Percentiles rank a stretch among this genome's conserved stretches.
These are phyloP conservation scores for Agmasoma carcini DNA, from an alignment of 371 early-diverging fungal species.

Conservation along the genomic window DNA sequence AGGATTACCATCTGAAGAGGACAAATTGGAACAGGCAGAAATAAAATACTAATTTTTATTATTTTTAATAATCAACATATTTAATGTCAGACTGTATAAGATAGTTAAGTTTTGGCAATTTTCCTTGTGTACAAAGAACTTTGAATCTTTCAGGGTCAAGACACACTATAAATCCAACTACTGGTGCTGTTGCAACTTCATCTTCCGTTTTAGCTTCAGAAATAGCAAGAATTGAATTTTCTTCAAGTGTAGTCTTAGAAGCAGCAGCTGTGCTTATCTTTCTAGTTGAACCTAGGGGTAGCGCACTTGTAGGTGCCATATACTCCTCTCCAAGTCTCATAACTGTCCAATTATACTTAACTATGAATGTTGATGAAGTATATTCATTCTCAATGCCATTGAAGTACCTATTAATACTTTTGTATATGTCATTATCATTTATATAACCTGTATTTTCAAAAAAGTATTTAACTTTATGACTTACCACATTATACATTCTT, in stretches of 20 bases:
- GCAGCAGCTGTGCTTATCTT: constrained; percentile 37
- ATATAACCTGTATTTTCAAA: constrained; percentile 38
- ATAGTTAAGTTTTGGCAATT: constrained; percentile 36
- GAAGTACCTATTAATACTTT: constrained; percentile 49
- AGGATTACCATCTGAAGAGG: constrained; percentile 34
- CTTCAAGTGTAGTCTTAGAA: constrained; percentile 21
- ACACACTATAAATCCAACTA: constrained; percentile 48
- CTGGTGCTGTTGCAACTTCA: constrained; percentile 42
- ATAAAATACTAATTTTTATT: constrained; percentile 20
- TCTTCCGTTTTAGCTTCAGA: constrained; percentile 46
- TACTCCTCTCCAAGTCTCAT: constrained; percentile 49
- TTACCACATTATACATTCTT: constrained; percentile 37
- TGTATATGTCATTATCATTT: constrained; percentile 29
- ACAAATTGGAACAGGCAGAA: constrained; percentile 8
- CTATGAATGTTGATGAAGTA: constrained; percentile 38
- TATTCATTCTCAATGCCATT: constrained; percentile 48
- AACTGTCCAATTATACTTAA: constrained; percentile 36
- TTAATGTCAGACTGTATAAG: constrained; percentile 47
- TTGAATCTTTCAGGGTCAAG: constrained; percentile 35
- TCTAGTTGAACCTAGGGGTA: constrained; percentile 49
- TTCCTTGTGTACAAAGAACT: constrained; percentile 47
- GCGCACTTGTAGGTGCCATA: constrained; percentile 50
- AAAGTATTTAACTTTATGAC: constrained; percentile 22
- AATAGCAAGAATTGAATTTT: constrained; percentile 46
- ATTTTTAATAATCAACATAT: constrained; percentile 37